Evolutionary conservation across 371 early-diverging fungal genomes (phyloP).

Genomic region (Batkoa obscura): DNA sequence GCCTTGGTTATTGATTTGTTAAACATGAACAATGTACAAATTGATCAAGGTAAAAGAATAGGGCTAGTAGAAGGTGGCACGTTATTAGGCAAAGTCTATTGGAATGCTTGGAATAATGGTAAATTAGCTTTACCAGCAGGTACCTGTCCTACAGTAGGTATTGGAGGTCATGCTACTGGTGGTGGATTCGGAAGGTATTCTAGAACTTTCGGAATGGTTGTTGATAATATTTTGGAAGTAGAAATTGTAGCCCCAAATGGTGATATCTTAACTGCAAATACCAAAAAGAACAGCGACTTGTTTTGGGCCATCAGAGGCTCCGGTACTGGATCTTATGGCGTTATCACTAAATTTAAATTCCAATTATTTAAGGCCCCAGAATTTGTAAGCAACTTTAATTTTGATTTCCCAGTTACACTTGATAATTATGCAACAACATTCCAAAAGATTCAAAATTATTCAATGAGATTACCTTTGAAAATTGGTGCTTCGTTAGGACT

Average conservation of each 20-base stretch:
- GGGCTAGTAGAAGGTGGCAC: slow-evolving; percentile 15
- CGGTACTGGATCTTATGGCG: slow-evolving; percentile 29
- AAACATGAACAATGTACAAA: slow-evolving; percentile 8
- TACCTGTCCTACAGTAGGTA: slow-evolving; percentile 17
- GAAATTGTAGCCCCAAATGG: slow-evolving; percentile 27
- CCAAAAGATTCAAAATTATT: not conserved
- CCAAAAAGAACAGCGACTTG: slow-evolving; percentile 21
- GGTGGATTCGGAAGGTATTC: slow-evolving; percentile 23
- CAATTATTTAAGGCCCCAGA: slow-evolving; percentile 12
- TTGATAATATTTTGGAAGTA: slow-evolving; percentile 25
- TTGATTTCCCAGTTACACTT: not conserved
- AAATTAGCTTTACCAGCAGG: slow-evolving; percentile 14
- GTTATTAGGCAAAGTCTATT: slow-evolving; percentile 15
- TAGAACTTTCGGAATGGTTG: slow-evolving; percentile 17
- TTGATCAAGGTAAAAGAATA: slow-evolving; percentile 7
- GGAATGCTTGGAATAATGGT: slow-evolving; percentile 13
- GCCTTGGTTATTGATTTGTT: slow-evolving; percentile 16
- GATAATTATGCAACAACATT: not conserved
- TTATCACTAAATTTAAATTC: slow-evolving; percentile 21
- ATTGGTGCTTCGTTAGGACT: not conserved
- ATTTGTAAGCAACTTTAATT: slow-evolving; percentile 7
- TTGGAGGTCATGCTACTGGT: slow-evolving; percentile 17
- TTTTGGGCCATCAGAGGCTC: slow-evolving; percentile 42
- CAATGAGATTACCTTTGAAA: not conserved
- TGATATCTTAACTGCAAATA: slow-evolving; percentile 17